Evolutionary conservation across 768 basidiomycete species (phyloP).

Genomic region (Russula dissimulans): DNA sequence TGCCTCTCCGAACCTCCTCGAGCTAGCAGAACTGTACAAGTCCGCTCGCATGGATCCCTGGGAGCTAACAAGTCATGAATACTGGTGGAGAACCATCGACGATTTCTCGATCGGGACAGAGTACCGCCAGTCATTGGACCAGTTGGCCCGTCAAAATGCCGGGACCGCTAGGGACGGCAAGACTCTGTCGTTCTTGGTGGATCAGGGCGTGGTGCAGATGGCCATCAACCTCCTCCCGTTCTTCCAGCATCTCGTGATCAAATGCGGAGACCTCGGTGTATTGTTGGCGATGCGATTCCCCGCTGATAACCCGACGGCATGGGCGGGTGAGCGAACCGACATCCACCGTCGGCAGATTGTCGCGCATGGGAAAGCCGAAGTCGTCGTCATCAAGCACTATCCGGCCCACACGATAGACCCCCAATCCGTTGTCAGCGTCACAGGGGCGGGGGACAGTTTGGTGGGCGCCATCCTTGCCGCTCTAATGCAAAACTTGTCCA

Average conservation of each 20-base stretch:
- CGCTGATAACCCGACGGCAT: constrained; percentile 35
- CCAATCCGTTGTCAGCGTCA: constrained; percentile 52
- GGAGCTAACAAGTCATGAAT: constrained; percentile 42
- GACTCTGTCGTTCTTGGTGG: constrained; percentile 53
- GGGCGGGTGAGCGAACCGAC: constrained; percentile 44
- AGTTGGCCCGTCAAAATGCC: constrained; percentile 41
- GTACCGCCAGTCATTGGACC: constrained; percentile 59
- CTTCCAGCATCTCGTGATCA: constrained; percentile 76
- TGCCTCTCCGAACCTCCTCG: constrained; percentile 78
- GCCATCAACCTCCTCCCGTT: constrained; percentile 76
- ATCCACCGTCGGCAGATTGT: constrained; percentile 41
- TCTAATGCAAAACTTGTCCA: constrained; percentile 34
- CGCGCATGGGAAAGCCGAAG: constrained; percentile 36
- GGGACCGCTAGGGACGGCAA: constrained; percentile 25
- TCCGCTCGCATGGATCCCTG: constrained; percentile 36
- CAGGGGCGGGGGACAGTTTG: constrained; percentile 88
- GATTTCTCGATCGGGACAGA: constrained; percentile 52
- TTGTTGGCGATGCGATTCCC: constrained; percentile 51
- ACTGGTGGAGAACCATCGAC: constrained; percentile 62
- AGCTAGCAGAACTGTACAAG: constrained; percentile 55
- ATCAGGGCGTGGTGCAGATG: constrained; percentile 69
- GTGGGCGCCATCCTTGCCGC: constrained; percentile 75
- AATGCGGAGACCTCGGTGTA: constrained; percentile 68
- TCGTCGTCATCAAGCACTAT: constrained; percentile 65
- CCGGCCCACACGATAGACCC: constrained; percentile 39